Evolutionary conservation across 805 yeast genomes (phyloP), one percentile per base, ranked within the genome.

Genomic region (Kodamaea nitidulidarum): DNA sequence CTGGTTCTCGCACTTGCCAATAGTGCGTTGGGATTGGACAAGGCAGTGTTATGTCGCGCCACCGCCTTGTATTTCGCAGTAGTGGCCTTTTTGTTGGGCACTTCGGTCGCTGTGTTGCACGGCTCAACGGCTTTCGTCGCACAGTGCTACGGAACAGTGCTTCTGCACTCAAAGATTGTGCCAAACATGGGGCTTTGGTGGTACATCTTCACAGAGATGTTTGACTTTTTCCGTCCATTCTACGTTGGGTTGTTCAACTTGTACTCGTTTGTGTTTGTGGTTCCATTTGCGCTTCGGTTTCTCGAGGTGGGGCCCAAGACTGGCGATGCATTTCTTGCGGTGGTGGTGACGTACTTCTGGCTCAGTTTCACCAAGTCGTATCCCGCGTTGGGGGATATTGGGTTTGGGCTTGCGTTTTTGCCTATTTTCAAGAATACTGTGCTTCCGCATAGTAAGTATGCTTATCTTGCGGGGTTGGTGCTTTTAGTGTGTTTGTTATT

Each of bases 181-280:
- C 98, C 98, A 18, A 93, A 93, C 61, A 60, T 93, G 48, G 98
- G 98, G 0, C 67, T 93, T 15, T 93, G 99, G 99, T 93, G 99
- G 99, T 93, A 93, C 65, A 80, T 90, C 52, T 93, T 93, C 68
- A 84, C 91, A 30, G 98, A 93, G 61, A 85, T 93, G 78, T 93
- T 93, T 63, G 93, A 84, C 40, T 84, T 80, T 55, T 93, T 91
- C 70, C 74, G 82, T 20, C 80, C 86, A 15, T 88, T 93, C 54
- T 93, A 85, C 68, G 65, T 81, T 28, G 80, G 88, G 8, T 81
- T 88, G 15, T 93, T 90, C 77, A 90, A 88, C 52, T 53, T 90
- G 33, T 88, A 81, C 61, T 61, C 80, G 11, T 67, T 79, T 14
- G 64, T 81, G 2, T 84, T 85, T 56, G 70, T 81, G 3, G 43